These are phyloP conservation scores for Lasiodiplodia theobromae DNA, from an alignment of 2,329 filamentous ascomycete genomes.

Conservation along the genomic window DNA sequence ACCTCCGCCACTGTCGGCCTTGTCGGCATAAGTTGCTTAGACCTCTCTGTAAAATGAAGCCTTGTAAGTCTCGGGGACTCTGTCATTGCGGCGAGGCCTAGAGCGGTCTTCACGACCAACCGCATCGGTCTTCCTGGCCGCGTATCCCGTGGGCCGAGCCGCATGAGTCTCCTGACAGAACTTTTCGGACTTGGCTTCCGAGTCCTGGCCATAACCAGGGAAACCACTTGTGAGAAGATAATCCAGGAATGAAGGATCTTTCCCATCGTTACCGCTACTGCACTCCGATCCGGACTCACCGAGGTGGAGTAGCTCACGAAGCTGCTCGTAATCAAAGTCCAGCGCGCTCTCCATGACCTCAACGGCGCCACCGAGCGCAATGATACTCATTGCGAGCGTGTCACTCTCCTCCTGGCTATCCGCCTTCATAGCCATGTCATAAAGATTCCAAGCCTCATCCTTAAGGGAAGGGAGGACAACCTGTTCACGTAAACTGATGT, in stretches of 20 bases:
- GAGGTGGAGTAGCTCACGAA: not conserved
- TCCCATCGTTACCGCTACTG: not conserved
- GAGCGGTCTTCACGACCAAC: not conserved
- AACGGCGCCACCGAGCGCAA: not conserved
- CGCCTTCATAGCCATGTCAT: not conserved
- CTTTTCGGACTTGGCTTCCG: not conserved
- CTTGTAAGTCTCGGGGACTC: not conserved
- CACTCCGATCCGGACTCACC: not conserved
- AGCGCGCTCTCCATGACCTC: not conserved
- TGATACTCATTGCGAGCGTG: not conserved
- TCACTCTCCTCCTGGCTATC: not conserved
- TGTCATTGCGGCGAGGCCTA: not conserved
- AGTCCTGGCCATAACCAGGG: not conserved
- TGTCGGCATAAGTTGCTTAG: not conserved
- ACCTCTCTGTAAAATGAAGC: not conserved
- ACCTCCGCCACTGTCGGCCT: not conserved
- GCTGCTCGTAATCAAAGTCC: not conserved
- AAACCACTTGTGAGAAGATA: not conserved
- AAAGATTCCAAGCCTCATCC: not conserved
- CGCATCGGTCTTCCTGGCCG: not conserved
- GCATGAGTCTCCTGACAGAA: not conserved
- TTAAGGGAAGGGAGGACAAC: not conserved
- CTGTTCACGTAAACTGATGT: not conserved
- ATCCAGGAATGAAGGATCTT: not conserved
- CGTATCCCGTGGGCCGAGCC: not conserved